Conservation (phyloP, 331 rosid species). For the Pyracantha coccinea region DNA sequence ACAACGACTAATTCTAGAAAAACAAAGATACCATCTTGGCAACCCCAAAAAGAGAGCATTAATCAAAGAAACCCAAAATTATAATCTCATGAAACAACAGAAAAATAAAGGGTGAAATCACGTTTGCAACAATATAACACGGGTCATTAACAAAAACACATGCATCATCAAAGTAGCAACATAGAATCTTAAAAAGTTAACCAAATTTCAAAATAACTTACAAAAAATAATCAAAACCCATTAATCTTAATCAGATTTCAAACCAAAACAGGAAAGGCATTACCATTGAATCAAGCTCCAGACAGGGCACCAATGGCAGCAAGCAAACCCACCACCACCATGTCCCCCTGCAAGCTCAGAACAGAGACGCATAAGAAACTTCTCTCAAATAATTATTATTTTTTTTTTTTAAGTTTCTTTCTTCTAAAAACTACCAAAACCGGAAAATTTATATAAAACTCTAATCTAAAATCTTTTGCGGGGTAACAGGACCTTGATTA, state of each 20-base stretch:
- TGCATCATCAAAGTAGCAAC: neutral
- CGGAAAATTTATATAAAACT: neutral
- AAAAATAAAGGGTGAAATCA: neutral
- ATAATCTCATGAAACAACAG: neutral
- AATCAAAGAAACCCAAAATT: neutral
- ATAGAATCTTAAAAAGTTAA: neutral
- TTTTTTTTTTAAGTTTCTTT: neutral
- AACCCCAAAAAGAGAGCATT: neutral
- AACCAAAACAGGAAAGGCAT: neutral
- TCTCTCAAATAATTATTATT: neutral
- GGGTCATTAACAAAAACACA: neutral
- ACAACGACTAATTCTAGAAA: neutral
- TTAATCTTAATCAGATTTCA: neutral
- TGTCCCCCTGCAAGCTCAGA: neutral
- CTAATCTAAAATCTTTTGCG: neutral
- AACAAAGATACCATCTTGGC: neutral
- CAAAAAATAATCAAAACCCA: neutral
- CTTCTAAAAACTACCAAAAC: neutral
- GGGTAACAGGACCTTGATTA: neutral
- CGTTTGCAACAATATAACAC: neutral
- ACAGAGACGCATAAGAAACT: neutral
- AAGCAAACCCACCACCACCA: neutral
- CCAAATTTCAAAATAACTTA: neutral
- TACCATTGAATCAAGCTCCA: conserved; percentile 4
- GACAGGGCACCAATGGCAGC: neutral